Evolutionary conservation across 768 basidiomycete genomes (phyloP).

Genomic region (Sporobolomyces pararoseus): DNA sequence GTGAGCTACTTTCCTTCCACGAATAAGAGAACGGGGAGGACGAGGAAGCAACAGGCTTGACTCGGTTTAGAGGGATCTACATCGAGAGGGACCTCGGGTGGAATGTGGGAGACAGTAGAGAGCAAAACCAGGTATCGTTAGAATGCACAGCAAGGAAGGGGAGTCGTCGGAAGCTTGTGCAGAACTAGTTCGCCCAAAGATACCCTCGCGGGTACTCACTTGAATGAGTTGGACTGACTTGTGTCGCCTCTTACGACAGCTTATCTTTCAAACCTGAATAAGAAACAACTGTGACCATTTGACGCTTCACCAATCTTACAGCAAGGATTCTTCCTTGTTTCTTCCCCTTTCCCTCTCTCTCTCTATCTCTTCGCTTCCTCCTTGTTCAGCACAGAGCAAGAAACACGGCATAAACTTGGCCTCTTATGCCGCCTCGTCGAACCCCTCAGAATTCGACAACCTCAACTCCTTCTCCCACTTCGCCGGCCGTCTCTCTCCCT

Average conservation of each 20-base stretch:
- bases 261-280: background rate
- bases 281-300: slow-evolving; percentile 1
- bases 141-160: background rate
- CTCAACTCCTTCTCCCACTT: slow-evolving; percentile 8
- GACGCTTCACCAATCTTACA: background rate
- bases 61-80: background rate
- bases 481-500: slow-evolving; percentile 17
- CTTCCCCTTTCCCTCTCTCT: slow-evolving; percentile 3
- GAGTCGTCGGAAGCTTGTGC: too few species aligned
- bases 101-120: background rate
- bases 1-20: too few species aligned
- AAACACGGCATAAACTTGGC: background rate
- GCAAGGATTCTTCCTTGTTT: slow-evolving; percentile 1
- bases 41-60: background rate
- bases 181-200: too few species aligned
- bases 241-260: too few species aligned
- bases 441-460: background rate
- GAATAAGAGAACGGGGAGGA: background rate
- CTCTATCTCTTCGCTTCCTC: background rate
- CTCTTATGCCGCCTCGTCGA: slow-evolving; percentile 10
- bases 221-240: too few species aligned
- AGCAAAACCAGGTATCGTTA: background rate
- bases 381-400: background rate
- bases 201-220: too few species aligned
- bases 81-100: background rate